These are phyloP conservation scores for Brassica cretica DNA, from an alignment of 345 rosid species.

Conservation along the genomic window DNA sequence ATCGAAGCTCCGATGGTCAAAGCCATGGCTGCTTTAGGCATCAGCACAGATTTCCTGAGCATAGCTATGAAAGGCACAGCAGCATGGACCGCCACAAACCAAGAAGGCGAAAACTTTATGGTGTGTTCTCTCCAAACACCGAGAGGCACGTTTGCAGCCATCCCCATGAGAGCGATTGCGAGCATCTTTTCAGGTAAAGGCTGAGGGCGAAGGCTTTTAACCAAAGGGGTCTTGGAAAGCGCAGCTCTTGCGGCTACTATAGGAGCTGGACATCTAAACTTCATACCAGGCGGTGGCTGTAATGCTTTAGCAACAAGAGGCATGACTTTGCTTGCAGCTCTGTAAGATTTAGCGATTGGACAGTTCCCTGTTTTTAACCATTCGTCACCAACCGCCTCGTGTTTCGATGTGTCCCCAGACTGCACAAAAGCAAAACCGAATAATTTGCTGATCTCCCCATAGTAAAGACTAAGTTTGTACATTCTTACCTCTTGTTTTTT, in stretches of 20 bases:
- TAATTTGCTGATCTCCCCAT: constrained; percentile 4
- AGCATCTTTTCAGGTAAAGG: constrained; percentile 86
- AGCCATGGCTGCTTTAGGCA: constrained; percentile 91
- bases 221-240: constrained; percentile 70
- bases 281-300: constrained; percentile 64
- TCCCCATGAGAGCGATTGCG: constrained; percentile 74
- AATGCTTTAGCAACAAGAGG: constrained; percentile 71
- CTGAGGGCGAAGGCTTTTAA: constrained; percentile 74
- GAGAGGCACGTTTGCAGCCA: constrained; percentile 83
- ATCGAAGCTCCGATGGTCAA: constrained; percentile 85
- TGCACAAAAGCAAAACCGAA: constrained; percentile 27
- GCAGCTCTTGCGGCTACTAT: constrained; percentile 86
- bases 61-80: constrained; percentile 94
- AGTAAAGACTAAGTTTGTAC: neutral
- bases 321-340: constrained; percentile 70
- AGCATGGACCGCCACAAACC: constrained; percentile 90
- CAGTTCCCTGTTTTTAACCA: constrained; percentile 84
- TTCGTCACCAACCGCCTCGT: constrained; percentile 70
- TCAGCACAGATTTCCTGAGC: constrained; percentile 79
- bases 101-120: constrained; percentile 65
- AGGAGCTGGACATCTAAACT: constrained; percentile 75
- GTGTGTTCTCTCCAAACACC: constrained; percentile 95
- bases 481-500: constrained; percentile 63
- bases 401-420: constrained; percentile 57
- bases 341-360: constrained; percentile 83